Percentiles rank a stretch among this genome's conserved stretches.
These are phyloP conservation scores for Corymbia calophylla DNA, from an alignment of 441 rosid genomes.

Conservation along the genomic window DNA sequence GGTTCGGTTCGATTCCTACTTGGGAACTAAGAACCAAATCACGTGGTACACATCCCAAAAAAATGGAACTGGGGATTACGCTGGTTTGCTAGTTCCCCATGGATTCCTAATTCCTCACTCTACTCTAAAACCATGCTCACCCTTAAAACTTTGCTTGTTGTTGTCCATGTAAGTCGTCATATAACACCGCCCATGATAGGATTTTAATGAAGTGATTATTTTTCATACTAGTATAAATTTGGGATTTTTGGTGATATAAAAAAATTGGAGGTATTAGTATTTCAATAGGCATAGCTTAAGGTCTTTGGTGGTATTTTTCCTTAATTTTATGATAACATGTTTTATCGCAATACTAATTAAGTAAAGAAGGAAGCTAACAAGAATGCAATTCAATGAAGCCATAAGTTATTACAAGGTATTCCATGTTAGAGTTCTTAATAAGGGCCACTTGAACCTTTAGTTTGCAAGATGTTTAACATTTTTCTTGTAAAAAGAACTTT, in stretches of 20 bases:
- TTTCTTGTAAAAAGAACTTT: not conserved
- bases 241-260: not conserved
- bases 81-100: too few species aligned
- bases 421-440: not conserved
- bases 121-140: not conserved
- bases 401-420: not conserved
- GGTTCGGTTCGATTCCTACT: not conserved
- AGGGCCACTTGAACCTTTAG: not conserved
- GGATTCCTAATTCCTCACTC: not conserved
- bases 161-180: not conserved
- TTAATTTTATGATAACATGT: not conserved
- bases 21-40: too few species aligned
- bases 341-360: not conserved
- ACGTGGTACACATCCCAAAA: not conserved
- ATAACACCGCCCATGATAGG: accelerated
- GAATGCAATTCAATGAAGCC: not conserved
- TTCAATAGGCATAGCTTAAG: accelerated
- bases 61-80: not conserved
- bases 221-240: not conserved
- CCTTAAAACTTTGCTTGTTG: not conserved
- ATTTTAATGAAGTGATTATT: not conserved
- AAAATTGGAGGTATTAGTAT: not conserved
- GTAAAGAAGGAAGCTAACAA: not conserved
- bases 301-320: not conserved
- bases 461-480: not conserved